A percentile compares a stretch with the other conserved stretches of the same genome.
phyloP scores from a whole-genome alignment of 1,284 basidiomycete species.

The Irpex sp. region DNA sequence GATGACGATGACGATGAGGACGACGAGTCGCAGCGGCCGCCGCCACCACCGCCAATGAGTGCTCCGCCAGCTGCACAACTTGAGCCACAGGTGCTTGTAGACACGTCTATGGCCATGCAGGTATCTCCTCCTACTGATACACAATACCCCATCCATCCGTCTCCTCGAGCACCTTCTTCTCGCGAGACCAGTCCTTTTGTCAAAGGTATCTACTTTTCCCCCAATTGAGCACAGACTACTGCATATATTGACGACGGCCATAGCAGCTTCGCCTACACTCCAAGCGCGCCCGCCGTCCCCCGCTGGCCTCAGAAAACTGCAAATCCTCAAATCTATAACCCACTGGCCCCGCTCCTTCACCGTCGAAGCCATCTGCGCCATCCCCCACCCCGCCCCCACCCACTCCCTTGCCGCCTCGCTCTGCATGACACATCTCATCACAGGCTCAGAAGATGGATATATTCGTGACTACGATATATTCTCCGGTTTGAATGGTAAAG shows the following conservation, averaged over 20 bases:
- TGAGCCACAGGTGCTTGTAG: neutral
- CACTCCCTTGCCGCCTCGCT: constrained; percentile 81
- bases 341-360: constrained; percentile 57
- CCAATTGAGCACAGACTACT: neutral
- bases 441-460: constrained; percentile 92
- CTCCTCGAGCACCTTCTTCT: constrained; percentile 16
- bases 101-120: neutral
- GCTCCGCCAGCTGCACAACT: neutral
- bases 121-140: neutral
- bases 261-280: constrained; percentile 29
- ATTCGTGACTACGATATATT: constrained; percentile 94
- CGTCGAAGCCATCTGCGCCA: constrained; percentile 91
- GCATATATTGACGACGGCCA: neutral
- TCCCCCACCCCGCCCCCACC: constrained; percentile 85
- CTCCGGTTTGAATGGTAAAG: constrained; percentile 82
- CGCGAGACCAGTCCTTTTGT: constrained; percentile 2
- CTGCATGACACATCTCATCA: constrained; percentile 89
- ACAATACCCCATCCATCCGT: constrained; percentile 14
- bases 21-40: constrained; percentile 10
- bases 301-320: constrained; percentile 43
- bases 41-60: constrained; percentile 2
- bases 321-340: constrained; percentile 26
- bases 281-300: constrained; percentile 60
- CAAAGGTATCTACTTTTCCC: neutral
- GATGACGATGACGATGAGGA: constrained; percentile 31